These are phyloP conservation scores for Tilletia caries DNA, from an alignment of 1,284 basidiomycete genomes.

Conservation along the genomic window DNA sequence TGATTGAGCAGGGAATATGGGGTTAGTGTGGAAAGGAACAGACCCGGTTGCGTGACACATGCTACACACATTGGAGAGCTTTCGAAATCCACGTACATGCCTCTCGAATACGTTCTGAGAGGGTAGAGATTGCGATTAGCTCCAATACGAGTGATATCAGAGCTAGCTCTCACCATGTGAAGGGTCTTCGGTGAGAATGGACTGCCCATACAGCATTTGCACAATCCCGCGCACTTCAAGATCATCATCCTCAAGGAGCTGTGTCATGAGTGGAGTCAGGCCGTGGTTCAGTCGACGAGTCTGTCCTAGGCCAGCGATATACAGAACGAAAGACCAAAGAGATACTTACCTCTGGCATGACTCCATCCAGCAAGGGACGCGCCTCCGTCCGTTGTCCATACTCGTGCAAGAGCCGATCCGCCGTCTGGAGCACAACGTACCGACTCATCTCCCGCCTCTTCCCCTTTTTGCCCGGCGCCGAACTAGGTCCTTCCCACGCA, in stretches of 20 bases:
- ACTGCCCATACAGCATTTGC: not conserved
- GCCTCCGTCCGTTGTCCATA: not conserved
- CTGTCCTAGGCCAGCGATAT: too few relatives aligned
- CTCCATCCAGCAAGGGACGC: not conserved
- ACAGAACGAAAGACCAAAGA: not conserved
- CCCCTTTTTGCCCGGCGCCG: not conserved
- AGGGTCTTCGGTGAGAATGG: not conserved
- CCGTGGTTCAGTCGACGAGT: too few relatives aligned
- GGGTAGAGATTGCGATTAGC: not conserved
- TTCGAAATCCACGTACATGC: not conserved
- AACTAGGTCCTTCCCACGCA: not conserved
- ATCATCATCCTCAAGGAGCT: not conserved
- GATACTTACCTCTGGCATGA: not conserved
- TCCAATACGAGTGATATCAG: too few relatives aligned
- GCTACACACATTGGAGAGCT: not conserved
- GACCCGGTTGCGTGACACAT: not conserved
- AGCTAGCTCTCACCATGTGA: too few relatives aligned
- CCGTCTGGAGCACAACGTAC: not conserved
- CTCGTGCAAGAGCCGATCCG: not conserved
- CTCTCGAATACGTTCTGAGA: not conserved
- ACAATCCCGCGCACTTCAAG: not conserved
- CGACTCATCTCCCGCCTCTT: not conserved
- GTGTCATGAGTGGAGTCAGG: not conserved
- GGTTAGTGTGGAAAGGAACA: not conserved
- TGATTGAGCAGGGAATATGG: not conserved